Percentiles rank a stretch among this genome's conserved stretches.
Conservation (phyloP, 495 filamentous ascomycete species). For the Tuber microsphaerosporum region DNA sequence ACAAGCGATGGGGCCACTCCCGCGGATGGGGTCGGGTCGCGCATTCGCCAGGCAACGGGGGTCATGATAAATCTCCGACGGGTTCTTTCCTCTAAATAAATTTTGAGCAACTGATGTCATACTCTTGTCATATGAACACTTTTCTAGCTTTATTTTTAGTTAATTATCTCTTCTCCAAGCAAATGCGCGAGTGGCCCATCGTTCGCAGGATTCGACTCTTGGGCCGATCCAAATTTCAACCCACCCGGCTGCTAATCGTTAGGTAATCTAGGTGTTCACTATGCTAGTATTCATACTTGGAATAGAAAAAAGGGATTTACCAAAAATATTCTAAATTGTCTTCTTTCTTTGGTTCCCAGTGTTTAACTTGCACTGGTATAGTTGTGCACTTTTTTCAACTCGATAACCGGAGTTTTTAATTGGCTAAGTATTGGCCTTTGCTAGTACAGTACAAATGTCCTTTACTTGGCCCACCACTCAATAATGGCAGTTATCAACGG, state of each 20-base stretch:
- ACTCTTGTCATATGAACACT: too few relatives aligned
- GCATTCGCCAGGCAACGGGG: too few relatives aligned
- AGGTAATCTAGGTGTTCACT: background rate
- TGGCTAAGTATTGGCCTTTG: background rate
- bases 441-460: too few relatives aligned
- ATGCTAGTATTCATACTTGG: background rate
- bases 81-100: too few relatives aligned
- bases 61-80: too few relatives aligned
- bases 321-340: background rate
- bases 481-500: background rate
- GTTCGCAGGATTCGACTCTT: background rate
- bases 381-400: background rate
- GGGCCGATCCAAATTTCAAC: background rate
- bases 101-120: too few relatives aligned
- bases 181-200: too few relatives aligned
- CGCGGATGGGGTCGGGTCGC: too few relatives aligned
- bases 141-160: too few relatives aligned
- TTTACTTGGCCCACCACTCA: background rate
- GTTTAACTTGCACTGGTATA: background rate
- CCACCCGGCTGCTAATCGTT: background rate
- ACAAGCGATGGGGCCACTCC: too few relatives aligned
- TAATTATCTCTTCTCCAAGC: too few relatives aligned
- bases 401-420: background rate
- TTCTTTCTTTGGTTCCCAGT: background rate
- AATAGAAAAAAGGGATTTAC: background rate